Evolutionary conservation across 805 yeast species (phyloP).

Genomic region (Ogataea nitratoaversa): DNA sequence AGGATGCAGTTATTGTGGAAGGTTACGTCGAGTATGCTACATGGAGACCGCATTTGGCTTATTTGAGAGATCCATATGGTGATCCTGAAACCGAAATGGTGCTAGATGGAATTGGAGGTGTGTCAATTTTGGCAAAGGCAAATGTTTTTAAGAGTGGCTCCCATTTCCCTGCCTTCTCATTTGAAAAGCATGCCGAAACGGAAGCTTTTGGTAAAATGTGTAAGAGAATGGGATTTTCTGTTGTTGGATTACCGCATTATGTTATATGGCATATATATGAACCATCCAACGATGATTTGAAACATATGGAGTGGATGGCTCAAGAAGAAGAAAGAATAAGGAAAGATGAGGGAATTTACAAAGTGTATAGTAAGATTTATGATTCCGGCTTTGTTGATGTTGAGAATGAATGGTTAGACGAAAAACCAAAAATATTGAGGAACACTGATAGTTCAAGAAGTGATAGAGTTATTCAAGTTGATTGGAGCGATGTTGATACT

Average conservation of each 20-base stretch:
- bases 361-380: conserved; percentile 70
- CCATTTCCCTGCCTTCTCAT: conserved; percentile 95
- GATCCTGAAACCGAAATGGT: conserved; percentile 92
- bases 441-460: conserved; percentile 62
- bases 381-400: conserved; percentile 75
- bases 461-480: conserved; percentile 47
- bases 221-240: conserved; percentile 80
- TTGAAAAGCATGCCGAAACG: conserved; percentile 94
- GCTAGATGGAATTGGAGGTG: conserved; percentile 97
- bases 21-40: conserved; percentile 97
- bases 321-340: conserved; percentile 65
- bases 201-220: conserved; percentile 94
- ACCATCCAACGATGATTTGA: conserved; percentile 88
- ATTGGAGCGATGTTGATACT: conserved; percentile 64
- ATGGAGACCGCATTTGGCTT: conserved; percentile 96
- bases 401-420: conserved; percentile 66
- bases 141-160: conserved; percentile 82
- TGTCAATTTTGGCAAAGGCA: conserved; percentile 85
- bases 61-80: conserved; percentile 90
- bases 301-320: conserved; percentile 83
- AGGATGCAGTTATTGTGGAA: conserved; percentile 95
- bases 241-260: conserved; percentile 89
- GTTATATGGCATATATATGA: conserved; percentile 97
- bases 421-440: conserved; percentile 65
- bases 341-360: conserved; percentile 59